Evolutionary conservation across 2,329 filamentous ascomycete species (phyloP), one percentile per base, ranked within the genome.

Genomic region (Ramichloridium luteum): DNA sequence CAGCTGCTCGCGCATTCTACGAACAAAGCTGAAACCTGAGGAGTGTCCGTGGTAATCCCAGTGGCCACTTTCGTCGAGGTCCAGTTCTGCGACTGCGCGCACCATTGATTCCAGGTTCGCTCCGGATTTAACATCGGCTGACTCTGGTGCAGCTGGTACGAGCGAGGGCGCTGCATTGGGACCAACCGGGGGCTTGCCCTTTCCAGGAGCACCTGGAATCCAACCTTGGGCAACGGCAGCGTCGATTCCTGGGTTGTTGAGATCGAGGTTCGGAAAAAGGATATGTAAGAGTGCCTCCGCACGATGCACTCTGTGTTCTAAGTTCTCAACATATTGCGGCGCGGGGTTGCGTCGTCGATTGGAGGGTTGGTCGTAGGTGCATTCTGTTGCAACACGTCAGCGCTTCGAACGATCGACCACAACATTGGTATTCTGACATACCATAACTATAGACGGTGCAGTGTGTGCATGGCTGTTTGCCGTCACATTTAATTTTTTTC

Each of bases 401-500:
- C 18, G 31, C 26, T 16, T 16, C 18, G 25, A 11, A 20, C 10
- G 12, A 13, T 14, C 10, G 9, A 28, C 9, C 9, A 31, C 13
- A 31, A 12, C 16, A 25, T 25, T 23, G 13, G 12, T 25, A 13
- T 14, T 14, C 13, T 14, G 48, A 38, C 69, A 53, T 69, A 94
- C 90, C 88, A 65, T 98, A 98, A 55, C 85, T 94, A 59, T 98
- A 98, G 30, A 96, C 85, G 8, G 86, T 93, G 57, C 90, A 98
- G 58, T 96, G 90, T 0, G 86, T 94, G 45, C 66, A 70, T 5
- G 66, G 65, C 49, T 68, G 64, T 47, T 64, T 67, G 38, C 64
- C 65, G 41, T 68, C 65, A 47, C 66, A 70, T 46, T 68, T 68
- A 45, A 69, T 68, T 49, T 70, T 70, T 51, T 68, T 69, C 35